Percentiles rank a stretch among this genome's conserved stretches.
These are phyloP conservation scores for Aspergillus pseudoglaucus DNA, from an alignment of 2,329 filamentous ascomycete species.

Conservation along the genomic window DNA sequence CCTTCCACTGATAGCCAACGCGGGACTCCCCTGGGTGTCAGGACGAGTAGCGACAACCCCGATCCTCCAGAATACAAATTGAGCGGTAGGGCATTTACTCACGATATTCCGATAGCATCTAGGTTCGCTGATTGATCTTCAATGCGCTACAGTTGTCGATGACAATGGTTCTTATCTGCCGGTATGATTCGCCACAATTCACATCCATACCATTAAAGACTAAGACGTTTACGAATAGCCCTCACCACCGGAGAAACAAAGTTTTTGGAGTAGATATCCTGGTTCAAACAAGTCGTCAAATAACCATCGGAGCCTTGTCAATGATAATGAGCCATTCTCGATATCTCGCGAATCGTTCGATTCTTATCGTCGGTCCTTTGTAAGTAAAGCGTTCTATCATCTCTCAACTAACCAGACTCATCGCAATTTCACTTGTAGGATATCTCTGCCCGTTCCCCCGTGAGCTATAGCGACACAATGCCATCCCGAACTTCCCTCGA, in stretches of 20 bases:
- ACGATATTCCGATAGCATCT: background rate
- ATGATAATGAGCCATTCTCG: conserved; percentile 85
- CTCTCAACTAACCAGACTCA: background rate
- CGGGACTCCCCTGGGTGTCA: conserved; percentile 50
- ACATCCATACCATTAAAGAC: background rate
- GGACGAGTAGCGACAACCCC: conserved; percentile 56
- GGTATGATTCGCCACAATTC: conserved; percentile 46
- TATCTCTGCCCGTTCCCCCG: conserved; percentile 78
- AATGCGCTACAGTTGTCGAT: conserved; percentile 67
- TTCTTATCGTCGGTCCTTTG: conserved; percentile 91
- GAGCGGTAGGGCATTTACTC: conserved; percentile 54
- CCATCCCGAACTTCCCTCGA: conserved; percentile 74
- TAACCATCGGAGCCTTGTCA: conserved; percentile 57
- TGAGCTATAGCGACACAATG: conserved; percentile 53
- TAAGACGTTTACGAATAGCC: conserved; percentile 48
- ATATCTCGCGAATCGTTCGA: conserved; percentile 97
- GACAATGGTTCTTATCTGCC: conserved; percentile 93
- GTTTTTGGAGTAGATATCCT: conserved; percentile 61
- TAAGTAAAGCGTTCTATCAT: conserved; percentile 43
- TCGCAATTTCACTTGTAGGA: conserved; percentile 52
- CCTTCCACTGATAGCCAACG: conserved; percentile 40
- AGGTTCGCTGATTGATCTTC: conserved; percentile 17
- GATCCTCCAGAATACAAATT: conserved; percentile 69
- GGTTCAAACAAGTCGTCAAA: conserved; percentile 45
- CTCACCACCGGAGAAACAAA: conserved; percentile 80